Evolutionary conservation across 176 grass and related monocot species (phyloP).

Genomic region (Triticum urartu): DNA sequence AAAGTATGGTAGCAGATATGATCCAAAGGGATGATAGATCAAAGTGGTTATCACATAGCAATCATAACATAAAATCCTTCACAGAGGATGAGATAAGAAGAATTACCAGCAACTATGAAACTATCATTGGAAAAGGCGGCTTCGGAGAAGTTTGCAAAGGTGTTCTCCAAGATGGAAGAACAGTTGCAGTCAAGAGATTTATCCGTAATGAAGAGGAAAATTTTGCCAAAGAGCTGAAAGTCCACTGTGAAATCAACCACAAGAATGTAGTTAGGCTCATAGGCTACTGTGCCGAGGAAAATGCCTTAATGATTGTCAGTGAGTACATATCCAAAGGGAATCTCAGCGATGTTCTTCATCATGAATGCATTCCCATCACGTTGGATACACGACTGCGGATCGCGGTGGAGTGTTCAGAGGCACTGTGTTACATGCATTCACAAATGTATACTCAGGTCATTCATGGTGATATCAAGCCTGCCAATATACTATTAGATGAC

Average conservation of each 20-base stretch:
- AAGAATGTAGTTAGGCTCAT: conserved; percentile 13
- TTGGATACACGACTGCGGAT: not conserved
- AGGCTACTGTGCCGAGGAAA: not conserved
- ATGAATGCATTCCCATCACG: not conserved
- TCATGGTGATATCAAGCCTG: conserved; percentile 25
- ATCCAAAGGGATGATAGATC: no score
- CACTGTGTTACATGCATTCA: conserved; percentile 20
- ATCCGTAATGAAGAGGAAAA: not conserved
- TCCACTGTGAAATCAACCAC: conserved; percentile 30
- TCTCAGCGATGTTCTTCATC: not conserved
- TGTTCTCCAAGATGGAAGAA: not conserved
- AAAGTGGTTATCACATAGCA: not conserved
- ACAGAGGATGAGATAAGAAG: not conserved
- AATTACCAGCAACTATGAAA: conserved; percentile 5
- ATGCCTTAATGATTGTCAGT: not conserved
- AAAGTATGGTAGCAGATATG: no score
- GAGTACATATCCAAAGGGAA: conserved; percentile 11
- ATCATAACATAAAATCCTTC: not conserved
- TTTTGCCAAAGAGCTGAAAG: conserved; percentile 11
- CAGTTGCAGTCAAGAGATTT: conserved; percentile 19
- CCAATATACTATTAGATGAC: conserved; percentile 15
- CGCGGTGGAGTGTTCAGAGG: conserved; percentile 3
- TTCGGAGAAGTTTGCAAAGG: conserved; percentile 10
- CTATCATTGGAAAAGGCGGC: not conserved
- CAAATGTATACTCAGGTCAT: conserved; percentile 27